Evolutionary conservation across 2,329 filamentous ascomycete genomes (phyloP).

Genomic region (Aureobasidium lini): DNA sequence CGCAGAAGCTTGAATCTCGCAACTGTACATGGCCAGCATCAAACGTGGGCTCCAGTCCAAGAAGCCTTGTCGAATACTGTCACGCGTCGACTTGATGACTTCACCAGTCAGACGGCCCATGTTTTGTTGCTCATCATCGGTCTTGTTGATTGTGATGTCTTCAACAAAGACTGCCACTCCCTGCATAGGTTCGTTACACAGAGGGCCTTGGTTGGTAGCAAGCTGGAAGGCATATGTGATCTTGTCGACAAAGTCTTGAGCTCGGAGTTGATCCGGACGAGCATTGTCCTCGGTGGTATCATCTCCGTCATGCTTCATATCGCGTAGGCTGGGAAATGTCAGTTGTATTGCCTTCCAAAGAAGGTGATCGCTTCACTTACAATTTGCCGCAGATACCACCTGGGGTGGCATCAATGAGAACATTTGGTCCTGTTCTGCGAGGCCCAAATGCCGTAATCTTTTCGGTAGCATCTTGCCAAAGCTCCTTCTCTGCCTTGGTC

Average conservation of each 20-base stretch:
- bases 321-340: slow-evolving; percentile 1
- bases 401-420: slow-evolving; percentile 76
- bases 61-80: slow-evolving; percentile 77
- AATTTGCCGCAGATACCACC: slow-evolving; percentile 65
- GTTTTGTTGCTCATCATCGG: slow-evolving; percentile 47
- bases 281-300: slow-evolving; percentile 29
- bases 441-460: slow-evolving; percentile 88
- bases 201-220: slow-evolving; percentile 75
- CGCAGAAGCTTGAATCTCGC: slow-evolving; percentile 91
- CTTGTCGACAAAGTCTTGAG: slow-evolving; percentile 71
- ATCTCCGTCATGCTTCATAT: slow-evolving; percentile 24
- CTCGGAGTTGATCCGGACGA: slow-evolving; percentile 42
- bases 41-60: slow-evolving; percentile 95
- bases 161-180: slow-evolving; percentile 89
- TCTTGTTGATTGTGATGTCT: slow-evolving; percentile 56
- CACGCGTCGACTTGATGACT: slow-evolving; percentile 80
- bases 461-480: slow-evolving; percentile 70
- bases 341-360: background rate
- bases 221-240: slow-evolving; percentile 92
- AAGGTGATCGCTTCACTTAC: slow-evolving; percentile 38
- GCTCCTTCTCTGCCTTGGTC: slow-evolving; percentile 64
- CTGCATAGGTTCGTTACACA: slow-evolving; percentile 89
- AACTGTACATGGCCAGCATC: slow-evolving; percentile 94
- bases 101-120: slow-evolving; percentile 82
- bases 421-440: slow-evolving; percentile 73